Percentiles rank a stretch among this genome's conserved stretches.
Conservation (phyloP, 1,284 basidiomycete genomes). For the Tylopilus sp. region DNA sequence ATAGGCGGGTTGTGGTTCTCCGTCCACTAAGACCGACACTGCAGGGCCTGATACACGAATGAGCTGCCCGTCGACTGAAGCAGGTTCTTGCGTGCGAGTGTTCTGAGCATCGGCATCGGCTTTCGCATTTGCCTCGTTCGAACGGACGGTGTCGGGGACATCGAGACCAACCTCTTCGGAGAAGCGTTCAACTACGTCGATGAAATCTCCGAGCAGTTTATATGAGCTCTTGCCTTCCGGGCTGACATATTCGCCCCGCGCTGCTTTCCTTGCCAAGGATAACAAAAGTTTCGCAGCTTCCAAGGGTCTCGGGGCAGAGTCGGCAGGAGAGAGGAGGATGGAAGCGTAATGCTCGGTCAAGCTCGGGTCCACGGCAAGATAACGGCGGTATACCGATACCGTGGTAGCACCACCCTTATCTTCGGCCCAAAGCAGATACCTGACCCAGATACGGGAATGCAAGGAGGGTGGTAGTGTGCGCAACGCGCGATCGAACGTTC, state of each 20-base stretch:
- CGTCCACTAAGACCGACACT: slow-evolving; percentile 47
- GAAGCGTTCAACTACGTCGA: slow-evolving; percentile 87
- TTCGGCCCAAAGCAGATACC: slow-evolving; percentile 95
- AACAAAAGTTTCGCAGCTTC: slow-evolving; percentile 92
- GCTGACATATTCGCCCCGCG: slow-evolving; percentile 78
- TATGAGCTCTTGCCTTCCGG: slow-evolving; percentile 95
- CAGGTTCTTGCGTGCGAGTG: slow-evolving; percentile 39
- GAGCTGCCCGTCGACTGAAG: slow-evolving; percentile 56
- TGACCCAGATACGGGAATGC: slow-evolving; percentile 91
- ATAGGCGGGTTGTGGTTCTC: slow-evolving; percentile 49
- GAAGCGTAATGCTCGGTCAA: slow-evolving; percentile 82
- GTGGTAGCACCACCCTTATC: slow-evolving; percentile 77
- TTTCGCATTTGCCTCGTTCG: slow-evolving; percentile 43
- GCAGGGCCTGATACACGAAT: slow-evolving; percentile 74
- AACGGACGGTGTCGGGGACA: slow-evolving; percentile 65
- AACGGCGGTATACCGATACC: slow-evolving; percentile 85
- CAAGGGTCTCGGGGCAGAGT: slow-evolving; percentile 72
- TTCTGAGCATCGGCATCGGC: slow-evolving; percentile 41
- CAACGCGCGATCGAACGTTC: slow-evolving; percentile 92
- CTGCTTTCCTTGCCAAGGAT: slow-evolving; percentile 77
- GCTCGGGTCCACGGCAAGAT: slow-evolving; percentile 79
- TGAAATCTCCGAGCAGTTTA: slow-evolving; percentile 88
- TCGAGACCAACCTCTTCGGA: slow-evolving; percentile 91
- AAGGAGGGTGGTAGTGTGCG: slow-evolving; percentile 91
- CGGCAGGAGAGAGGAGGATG: slow-evolving; percentile 65